Evolutionary conservation across 345 rosid genomes (phyloP).

Genomic region (Physaria fendleri): DNA sequence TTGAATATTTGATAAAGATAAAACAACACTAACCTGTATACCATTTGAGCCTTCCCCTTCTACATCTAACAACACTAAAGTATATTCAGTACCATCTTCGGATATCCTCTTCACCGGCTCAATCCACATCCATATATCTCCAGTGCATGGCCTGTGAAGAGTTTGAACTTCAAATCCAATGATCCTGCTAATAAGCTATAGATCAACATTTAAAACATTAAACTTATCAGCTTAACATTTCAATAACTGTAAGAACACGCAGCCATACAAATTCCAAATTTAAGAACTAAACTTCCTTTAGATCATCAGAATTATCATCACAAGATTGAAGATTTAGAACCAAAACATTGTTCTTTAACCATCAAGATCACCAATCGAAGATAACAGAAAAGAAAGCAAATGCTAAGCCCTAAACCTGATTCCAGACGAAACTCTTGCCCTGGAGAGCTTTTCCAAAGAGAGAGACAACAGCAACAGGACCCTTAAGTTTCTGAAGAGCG

Average conservation of each 20-base stretch:
- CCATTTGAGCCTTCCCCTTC: slow-evolving; percentile 32
- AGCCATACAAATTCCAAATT: not conserved
- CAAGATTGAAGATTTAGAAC: too few relatives aligned
- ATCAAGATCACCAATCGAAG: not conserved
- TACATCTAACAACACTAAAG: slow-evolving; percentile 33
- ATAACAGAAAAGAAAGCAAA: not conserved
- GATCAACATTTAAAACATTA: not conserved
- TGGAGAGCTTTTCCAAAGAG: slow-evolving; percentile 32
- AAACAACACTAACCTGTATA: slow-evolving; percentile 19
- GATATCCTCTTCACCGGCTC: slow-evolving; percentile 36
- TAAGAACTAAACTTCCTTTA: not conserved
- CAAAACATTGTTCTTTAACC: not conserved
- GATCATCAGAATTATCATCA: not conserved
- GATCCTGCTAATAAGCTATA: slow-evolving; percentile 37
- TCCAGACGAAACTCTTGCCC: slow-evolving; percentile 37
- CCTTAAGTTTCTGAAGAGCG: slow-evolving; percentile 35
- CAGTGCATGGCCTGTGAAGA: slow-evolving; percentile 27
- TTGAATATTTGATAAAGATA: not conserved
- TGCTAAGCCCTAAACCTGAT: slow-evolving; percentile 31
- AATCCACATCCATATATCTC: slow-evolving; percentile 50
- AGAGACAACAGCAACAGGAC: slow-evolving; percentile 37
- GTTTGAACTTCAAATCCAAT: slow-evolving; percentile 38
- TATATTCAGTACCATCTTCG: slow-evolving; percentile 38
- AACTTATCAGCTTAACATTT: not conserved
- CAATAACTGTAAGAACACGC: not conserved